Percentiles rank a stretch among this genome's conserved stretches.
These are phyloP conservation scores for Fusarium sp. DNA, from an alignment of 2,329 filamentous ascomycete genomes.

Conservation along the genomic window DNA sequence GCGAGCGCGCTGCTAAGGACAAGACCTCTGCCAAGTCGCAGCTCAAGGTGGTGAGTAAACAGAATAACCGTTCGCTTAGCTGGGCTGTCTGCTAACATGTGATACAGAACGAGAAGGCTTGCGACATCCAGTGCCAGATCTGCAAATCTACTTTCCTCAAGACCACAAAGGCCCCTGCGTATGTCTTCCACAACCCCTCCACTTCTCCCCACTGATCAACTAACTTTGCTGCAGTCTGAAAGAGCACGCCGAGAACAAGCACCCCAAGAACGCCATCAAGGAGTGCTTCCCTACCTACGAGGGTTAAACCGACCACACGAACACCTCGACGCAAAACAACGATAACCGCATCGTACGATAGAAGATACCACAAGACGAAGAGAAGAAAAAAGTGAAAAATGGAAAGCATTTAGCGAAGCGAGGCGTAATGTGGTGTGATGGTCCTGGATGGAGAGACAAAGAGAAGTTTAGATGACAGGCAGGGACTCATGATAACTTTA, in stretches of 20 bases:
- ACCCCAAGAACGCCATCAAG: constrained; percentile 72
- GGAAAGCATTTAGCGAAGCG: constrained; percentile 37
- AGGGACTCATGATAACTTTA: constrained; percentile 37
- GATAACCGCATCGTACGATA: constrained; percentile 26
- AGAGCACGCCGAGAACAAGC: constrained; percentile 81
- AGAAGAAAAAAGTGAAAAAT: constrained; percentile 1
- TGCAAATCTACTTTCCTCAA: constrained; percentile 85
- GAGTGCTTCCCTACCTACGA: constrained; percentile 75
- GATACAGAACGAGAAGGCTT: constrained; percentile 75
- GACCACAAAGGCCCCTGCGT: constrained; percentile 79
- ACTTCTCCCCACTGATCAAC: constrained; percentile 4
- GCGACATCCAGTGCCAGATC: constrained; percentile 79
- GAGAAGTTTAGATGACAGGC: constrained; percentile 21
- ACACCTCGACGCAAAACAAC: background rate
- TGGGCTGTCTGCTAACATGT: constrained; percentile 27
- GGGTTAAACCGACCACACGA: constrained; percentile 25
- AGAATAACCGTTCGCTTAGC: background rate
- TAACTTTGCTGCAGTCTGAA: constrained; percentile 63
- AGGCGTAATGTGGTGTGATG: constrained; percentile 39
- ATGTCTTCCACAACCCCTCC: constrained; percentile 49
- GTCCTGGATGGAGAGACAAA: constrained; percentile 17
- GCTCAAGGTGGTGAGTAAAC: constrained; percentile 70
- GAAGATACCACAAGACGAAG: constrained; percentile 2
- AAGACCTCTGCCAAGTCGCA: constrained; percentile 71
- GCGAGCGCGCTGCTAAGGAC: constrained; percentile 77